phyloP scores from a whole-genome alignment of 306 rosid genomes.

The Canavalia ensiformis region DNA sequence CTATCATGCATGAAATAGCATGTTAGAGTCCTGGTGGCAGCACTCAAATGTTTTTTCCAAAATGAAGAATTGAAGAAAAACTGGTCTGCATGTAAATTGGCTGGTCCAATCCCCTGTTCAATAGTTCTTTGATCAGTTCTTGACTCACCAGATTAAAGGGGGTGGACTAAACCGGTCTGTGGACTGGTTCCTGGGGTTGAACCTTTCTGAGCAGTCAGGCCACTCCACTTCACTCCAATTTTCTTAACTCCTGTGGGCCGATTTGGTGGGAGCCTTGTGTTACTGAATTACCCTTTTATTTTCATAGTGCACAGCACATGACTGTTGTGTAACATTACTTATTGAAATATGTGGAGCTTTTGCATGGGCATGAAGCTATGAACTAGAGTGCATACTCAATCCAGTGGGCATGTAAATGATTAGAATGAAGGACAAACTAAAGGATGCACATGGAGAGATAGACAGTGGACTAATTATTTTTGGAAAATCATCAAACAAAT shows the following conservation, averaged over 20 bases:
- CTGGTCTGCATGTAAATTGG: background rate
- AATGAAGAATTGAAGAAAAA: slow-evolving; percentile 5
- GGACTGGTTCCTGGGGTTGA: background rate
- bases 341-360: slow-evolving; percentile 32
- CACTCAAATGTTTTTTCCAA: background rate
- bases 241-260: background rate
- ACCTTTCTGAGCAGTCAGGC: background rate
- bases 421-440: slow-evolving; percentile 15
- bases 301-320: slow-evolving; percentile 11
- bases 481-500: slow-evolving; percentile 20
- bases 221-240: background rate
- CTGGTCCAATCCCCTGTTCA: background rate
- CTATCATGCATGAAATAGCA: background rate
- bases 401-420: slow-evolving; percentile 30
- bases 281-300: background rate
- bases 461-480: slow-evolving; percentile 4
- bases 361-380: slow-evolving; percentile 10
- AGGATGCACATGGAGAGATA: slow-evolving; percentile 9
- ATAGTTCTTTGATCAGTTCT: background rate
- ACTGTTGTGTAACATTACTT: slow-evolving; percentile 19
- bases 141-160: background rate
- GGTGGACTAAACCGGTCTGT: background rate
- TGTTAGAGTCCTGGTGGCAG: background rate
- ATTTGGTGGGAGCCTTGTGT: background rate
- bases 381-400: slow-evolving; percentile 32